Evolutionary conservation across 75 land plant species (phyloP).

Genomic region (Larix kaempferi): DNA sequence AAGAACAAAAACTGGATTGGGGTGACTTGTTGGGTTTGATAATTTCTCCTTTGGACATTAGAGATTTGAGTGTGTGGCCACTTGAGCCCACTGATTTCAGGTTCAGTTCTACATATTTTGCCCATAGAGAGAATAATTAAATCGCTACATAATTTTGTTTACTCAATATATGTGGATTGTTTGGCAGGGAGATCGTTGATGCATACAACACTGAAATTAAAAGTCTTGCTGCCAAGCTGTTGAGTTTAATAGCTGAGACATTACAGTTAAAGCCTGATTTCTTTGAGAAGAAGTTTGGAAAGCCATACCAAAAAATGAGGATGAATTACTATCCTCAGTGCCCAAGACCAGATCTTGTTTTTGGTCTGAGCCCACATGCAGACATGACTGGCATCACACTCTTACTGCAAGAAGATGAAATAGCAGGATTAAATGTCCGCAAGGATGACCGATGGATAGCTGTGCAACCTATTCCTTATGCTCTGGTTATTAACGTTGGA

Average conservation of each 20-base stretch:
- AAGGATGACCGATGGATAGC: slow-evolving; percentile 33
- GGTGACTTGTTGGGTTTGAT: not conserved
- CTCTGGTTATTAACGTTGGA: slow-evolving; percentile 24
- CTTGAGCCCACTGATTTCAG: not conserved
- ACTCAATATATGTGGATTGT: too few species aligned
- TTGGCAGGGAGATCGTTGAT: not conserved
- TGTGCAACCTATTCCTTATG: slow-evolving; percentile 20
- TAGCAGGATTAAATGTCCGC: slow-evolving; percentile 36
- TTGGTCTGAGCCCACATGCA: slow-evolving; percentile 38
- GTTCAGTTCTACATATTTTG: not conserved
- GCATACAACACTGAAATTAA: not conserved
- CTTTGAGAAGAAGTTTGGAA: slow-evolving; percentile 31
- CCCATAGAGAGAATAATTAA: too few species aligned
- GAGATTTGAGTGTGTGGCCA: not conserved
- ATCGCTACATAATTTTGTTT: too few species aligned
- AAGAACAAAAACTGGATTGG: slow-evolving; percentile 1
- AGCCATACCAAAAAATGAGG: slow-evolving; percentile 14
- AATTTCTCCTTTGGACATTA: not conserved
- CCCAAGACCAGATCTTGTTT: slow-evolving; percentile 35
- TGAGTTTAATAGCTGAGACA: slow-evolving; percentile 27
- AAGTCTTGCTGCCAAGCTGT: not conserved
- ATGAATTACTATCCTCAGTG: slow-evolving; percentile 45
- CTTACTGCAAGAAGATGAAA: slow-evolving; percentile 30
- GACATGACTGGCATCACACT: slow-evolving; percentile 29
- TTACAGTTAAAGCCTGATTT: slow-evolving; percentile 27